A percentile compares a stretch with the other conserved stretches of the same genome.
These are phyloP conservation scores for Fusarium succisae DNA, from an alignment of 2,329 filamentous ascomycete species.

Conservation along the genomic window DNA sequence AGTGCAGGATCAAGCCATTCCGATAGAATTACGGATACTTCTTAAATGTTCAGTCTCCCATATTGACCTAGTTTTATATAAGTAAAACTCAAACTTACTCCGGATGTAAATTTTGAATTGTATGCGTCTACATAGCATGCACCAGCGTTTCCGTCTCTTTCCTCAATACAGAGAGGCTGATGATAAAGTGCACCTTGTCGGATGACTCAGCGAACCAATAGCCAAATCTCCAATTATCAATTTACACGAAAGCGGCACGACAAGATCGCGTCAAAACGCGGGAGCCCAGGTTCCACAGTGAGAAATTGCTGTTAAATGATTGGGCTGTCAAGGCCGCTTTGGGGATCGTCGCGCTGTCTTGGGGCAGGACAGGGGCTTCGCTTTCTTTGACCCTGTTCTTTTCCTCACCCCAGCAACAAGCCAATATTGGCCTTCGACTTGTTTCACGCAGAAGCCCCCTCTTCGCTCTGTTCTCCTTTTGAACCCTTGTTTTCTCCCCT, in stretches of 20 bases:
- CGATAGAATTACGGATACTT: neutral
- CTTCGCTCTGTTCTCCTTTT: constrained; percentile 15
- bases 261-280: constrained; percentile 31
- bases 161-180: neutral
- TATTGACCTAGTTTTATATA: no score
- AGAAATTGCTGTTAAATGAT: constrained; percentile 16
- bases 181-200: constrained; percentile 8
- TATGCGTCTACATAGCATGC: neutral
- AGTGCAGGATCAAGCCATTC: neutral
- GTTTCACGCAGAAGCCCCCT: constrained; percentile 21
- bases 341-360: constrained; percentile 10
- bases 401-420: constrained; percentile 33
- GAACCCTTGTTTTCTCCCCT: constrained; percentile 26
- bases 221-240: constrained; percentile 13
- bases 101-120: neutral
- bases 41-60: no score
- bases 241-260: constrained; percentile 47
- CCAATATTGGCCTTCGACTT: neutral
- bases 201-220: constrained; percentile 33
- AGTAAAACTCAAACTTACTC: no score
- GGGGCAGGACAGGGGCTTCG: constrained; percentile 8
- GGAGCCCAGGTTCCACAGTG: constrained; percentile 3
- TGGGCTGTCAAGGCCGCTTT: neutral
- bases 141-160: neutral
- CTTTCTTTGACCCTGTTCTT: constrained; percentile 3